Base-by-base conservation (phyloP, 148 eudicot species). In the Spergularia bocconei region DNA sequence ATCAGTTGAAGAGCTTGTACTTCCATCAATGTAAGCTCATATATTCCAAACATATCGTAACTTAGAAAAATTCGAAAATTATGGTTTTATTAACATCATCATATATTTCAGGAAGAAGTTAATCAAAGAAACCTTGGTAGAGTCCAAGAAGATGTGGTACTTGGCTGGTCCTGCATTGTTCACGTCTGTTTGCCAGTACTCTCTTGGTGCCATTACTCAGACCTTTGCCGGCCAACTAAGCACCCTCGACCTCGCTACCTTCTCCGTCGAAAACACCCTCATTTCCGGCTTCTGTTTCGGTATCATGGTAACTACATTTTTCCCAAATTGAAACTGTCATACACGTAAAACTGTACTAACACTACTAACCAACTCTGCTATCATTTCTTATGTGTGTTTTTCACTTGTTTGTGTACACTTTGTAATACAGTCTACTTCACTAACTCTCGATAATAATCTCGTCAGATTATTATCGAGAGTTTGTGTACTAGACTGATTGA, bases 131-230 rank as follows among this genome's bases (percentile, higher is more conserved):
- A 68, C 57, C 14, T 21, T 68, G 4, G 56, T 20, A 33, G 90
- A 87, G 75, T 87, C 90, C 0, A 87, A 71, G 80, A 76, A 59
- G 77, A 69, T 87, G 47, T 87, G 86, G 90, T 68, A 64, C 3
- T 64, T 87, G 13, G 87, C 90, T 21, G 86, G 86, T 0, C 90
- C 90, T 4, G 83, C 87, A 7, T 82, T 87, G 9, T 64, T 80
- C 53, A 87, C 89, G 2, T 72, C 87, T 2, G 9, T 87, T 9
- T 87, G 79, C 64, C 90, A 87, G 74, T 87, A 87, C 77, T 84
- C 90, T 13, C 73, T 87, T 58, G 87, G 86, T 23, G 87, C 87
- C n/a, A 69, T 87, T 4, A 87, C 90, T 51, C 90, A 84, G 60
- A 82, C 87, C 19, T 87, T 87, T 20, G 78, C 84, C 25, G 90